phyloP scores from a whole-genome alignment of 2,329 filamentous ascomycete species.

The Xylaria sp. region DNA sequence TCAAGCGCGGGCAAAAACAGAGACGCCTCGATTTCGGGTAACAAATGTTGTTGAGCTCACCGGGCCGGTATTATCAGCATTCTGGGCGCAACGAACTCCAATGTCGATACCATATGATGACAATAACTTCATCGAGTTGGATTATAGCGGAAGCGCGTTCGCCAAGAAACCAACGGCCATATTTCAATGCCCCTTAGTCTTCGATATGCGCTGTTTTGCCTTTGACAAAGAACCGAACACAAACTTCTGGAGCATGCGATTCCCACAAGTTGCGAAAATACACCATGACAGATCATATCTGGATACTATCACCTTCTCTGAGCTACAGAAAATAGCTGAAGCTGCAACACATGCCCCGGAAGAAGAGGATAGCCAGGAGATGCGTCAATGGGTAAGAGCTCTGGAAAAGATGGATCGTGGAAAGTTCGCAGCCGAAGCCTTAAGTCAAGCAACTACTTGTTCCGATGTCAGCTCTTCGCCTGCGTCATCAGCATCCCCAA shows the following conservation, averaged over 20 bases:
- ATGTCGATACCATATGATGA: slow-evolving; percentile 53
- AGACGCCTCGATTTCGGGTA: slow-evolving; percentile 71
- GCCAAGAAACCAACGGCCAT: slow-evolving; percentile 60
- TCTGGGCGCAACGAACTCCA: slow-evolving; percentile 62
- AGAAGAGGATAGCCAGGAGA: slow-evolving; percentile 69
- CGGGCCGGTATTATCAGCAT: slow-evolving; percentile 60
- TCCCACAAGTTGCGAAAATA: slow-evolving; percentile 79
- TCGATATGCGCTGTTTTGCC: slow-evolving; percentile 82
- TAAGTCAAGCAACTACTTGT: slow-evolving; percentile 58
- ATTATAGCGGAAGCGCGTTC: slow-evolving; percentile 60
- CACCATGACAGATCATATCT: slow-evolving; percentile 78
- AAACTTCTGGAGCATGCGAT: slow-evolving; percentile 78
- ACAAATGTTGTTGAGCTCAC: slow-evolving; percentile 72
- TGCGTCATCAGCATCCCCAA: slow-evolving; percentile 22
- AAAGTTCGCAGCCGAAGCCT: slow-evolving; percentile 55
- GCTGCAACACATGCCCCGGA: slow-evolving; percentile 62
- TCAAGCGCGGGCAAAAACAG: slow-evolving; percentile 62
- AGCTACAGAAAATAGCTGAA: slow-evolving; percentile 74
- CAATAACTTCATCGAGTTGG: slow-evolving; percentile 54
- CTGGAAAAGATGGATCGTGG: slow-evolving; percentile 67
- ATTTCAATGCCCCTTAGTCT: slow-evolving; percentile 78
- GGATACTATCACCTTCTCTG: slow-evolving; percentile 75
- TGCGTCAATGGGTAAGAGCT: slow-evolving; percentile 68
- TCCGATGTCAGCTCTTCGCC: slow-evolving; percentile 45
- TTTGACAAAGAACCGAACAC: slow-evolving; percentile 79